Conservation (phyloP, 192 early-diverging fungal species). For the Endogone sp. region DNA sequence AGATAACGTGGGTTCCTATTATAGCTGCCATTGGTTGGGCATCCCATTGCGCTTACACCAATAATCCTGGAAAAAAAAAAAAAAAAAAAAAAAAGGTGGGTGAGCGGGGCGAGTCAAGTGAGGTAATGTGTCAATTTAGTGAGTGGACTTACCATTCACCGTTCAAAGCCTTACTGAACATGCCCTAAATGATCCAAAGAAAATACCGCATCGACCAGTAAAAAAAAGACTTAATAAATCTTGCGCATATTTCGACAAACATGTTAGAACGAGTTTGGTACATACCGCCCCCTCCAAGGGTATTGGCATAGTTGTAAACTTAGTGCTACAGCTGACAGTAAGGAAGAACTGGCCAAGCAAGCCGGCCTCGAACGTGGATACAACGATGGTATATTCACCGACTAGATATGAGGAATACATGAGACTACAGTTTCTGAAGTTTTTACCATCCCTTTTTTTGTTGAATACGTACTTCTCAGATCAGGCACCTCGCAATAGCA, state of each 20-base stretch:
- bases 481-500: constrained; percentile 65
- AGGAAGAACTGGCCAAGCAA: constrained; percentile 66
- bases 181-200: constrained; percentile 34
- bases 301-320: constrained; percentile 51
- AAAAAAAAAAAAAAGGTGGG: not conserved
- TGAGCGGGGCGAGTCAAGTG: too few species aligned
- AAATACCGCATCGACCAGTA: not conserved
- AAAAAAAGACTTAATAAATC: not conserved
- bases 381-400: constrained; percentile 75
- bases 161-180: constrained; percentile 52
- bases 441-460: not conserved
- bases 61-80: constrained; percentile 26
- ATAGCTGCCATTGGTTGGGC: constrained; percentile 47
- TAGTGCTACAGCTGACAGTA: constrained; percentile 49
- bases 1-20: constrained; percentile 65
- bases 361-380: constrained; percentile 74
- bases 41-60: constrained; percentile 59
- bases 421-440: too few species aligned
- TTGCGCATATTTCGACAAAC: not conserved
- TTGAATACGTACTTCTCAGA: constrained; percentile 46
- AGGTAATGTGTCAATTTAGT: too few species aligned
- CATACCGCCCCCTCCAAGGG: constrained; percentile 72
- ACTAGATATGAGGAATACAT: constrained; percentile 30
- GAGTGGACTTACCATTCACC: constrained; percentile 47
- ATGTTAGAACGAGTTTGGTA: too few species aligned